A percentile compares a stretch with the other conserved stretches of the same genome.
Conservation (phyloP, 768 basidiomycete genomes). For the Kwoniella mangroviensis region DNA sequence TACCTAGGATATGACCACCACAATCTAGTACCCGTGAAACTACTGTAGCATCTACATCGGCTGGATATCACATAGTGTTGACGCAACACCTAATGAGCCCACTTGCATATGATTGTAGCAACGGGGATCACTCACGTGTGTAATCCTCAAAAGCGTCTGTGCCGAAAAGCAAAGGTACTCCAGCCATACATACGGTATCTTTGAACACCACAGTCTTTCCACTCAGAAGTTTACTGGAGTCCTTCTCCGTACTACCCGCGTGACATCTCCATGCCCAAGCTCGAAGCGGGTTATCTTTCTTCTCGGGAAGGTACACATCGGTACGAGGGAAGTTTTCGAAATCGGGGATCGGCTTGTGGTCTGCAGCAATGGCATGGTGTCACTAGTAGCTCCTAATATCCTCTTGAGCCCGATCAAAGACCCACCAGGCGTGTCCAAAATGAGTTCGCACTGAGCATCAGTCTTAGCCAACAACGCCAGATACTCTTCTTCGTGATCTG, state of each 20-base stretch:
- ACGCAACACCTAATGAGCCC: not conserved
- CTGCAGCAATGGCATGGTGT: slow-evolving; percentile 11
- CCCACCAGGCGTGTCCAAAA: slow-evolving; percentile 31
- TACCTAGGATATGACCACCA: slow-evolving; percentile 60
- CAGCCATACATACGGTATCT: slow-evolving; percentile 60
- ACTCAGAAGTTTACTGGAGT: slow-evolving; percentile 44
- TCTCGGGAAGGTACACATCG: slow-evolving; percentile 39
- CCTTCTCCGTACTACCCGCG: slow-evolving; percentile 14
- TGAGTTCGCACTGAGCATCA: slow-evolving; percentile 25
- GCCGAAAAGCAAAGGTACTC: slow-evolving; percentile 61
- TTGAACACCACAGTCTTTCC: slow-evolving; percentile 61
- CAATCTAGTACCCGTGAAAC: slow-evolving; percentile 61
- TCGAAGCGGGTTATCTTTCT: slow-evolving; percentile 33
- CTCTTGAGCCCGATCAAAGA: not conserved
- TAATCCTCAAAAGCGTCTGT: slow-evolving; percentile 59
- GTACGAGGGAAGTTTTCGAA: slow-evolving; percentile 34
- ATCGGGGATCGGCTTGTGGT: slow-evolving; percentile 42
- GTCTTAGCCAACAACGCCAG: slow-evolving; percentile 34
- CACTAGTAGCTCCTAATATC: not conserved
- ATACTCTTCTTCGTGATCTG: slow-evolving; percentile 40
- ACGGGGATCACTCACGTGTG: slow-evolving; percentile 40
- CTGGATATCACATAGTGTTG: slow-evolving; percentile 10
- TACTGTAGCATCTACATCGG: slow-evolving; percentile 60
- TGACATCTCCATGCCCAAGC: slow-evolving; percentile 44
- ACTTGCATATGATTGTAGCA: not conserved